Evolutionary conservation across 176 grass and related monocot genomes (phyloP).

Genomic region (Aegilops sharonensis): DNA sequence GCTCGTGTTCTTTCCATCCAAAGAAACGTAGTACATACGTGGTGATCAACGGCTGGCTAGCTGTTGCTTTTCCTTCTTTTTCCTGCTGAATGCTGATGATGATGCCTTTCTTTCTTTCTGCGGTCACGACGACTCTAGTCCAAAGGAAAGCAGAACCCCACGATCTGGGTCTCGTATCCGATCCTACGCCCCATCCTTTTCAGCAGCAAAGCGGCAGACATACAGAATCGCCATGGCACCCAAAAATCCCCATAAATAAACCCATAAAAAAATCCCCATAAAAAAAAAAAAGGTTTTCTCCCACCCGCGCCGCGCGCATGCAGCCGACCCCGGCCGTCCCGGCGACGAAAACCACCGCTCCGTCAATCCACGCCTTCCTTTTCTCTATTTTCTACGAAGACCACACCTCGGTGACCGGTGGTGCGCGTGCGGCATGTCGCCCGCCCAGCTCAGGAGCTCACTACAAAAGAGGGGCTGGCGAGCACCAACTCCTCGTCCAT

Average conservation of each 20-base stretch:
- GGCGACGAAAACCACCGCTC: conserved; percentile 9
- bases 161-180: conserved; percentile 18
- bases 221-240: background rate
- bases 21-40: background rate
- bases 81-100: too few species aligned
- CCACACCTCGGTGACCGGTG: too few species aligned
- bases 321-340: background rate
- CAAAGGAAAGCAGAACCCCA: background rate
- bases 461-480: background rate
- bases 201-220: background rate
- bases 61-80: too few species aligned
- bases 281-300: background rate
- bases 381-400: too few species aligned
- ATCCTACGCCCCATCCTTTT: background rate
- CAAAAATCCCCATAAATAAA: background rate
- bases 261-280: too few species aligned
- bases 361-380: background rate
- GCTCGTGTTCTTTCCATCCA: too few species aligned
- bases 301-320: background rate
- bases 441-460: too few species aligned
- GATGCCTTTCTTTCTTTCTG: background rate
- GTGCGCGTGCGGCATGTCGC: too few species aligned
- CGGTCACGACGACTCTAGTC: background rate
- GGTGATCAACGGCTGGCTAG: background rate
- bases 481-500: background rate